Percentiles rank a stretch among this genome's conserved stretches.
Evolutionary conservation across 805 yeast genomes (phyloP).

Genomic region (Ogataea salicorniae): DNA sequence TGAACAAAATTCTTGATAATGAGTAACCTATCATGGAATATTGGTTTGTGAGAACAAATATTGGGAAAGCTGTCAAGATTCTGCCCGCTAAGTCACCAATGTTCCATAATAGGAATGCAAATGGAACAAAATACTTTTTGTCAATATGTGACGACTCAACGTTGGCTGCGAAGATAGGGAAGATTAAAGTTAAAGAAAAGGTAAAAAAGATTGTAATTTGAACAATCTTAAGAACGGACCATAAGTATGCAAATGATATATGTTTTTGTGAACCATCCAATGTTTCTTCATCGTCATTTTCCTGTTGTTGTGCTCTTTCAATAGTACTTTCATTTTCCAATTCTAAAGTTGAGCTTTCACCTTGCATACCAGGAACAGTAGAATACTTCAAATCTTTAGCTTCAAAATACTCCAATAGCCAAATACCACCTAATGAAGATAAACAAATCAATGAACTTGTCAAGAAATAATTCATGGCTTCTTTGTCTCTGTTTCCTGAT

Average conservation of each 20-base stretch:
- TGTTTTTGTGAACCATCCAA: conserved; percentile 23
- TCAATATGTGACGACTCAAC: conserved; percentile 41
- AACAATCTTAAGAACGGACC: conserved; percentile 57
- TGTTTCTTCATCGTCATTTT: neutral
- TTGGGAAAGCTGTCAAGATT: conserved; percentile 49
- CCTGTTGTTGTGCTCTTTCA: neutral
- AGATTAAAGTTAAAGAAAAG: conserved; percentile 67
- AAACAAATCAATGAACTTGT: conserved; percentile 22
- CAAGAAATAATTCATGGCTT: conserved; percentile 35
- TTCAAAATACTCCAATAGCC: conserved; percentile 20
- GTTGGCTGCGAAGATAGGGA: conserved; percentile 85
- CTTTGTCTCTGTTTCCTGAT: conserved; percentile 19
- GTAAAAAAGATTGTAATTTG: conserved; percentile 68
- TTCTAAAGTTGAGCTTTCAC: conserved; percentile 1
- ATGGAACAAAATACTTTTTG: conserved; percentile 55
- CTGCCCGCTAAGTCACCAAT: conserved; percentile 83
- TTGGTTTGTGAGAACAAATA: conserved; percentile 40
- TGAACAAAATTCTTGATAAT: conserved; percentile 46
- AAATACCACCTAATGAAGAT: conserved; percentile 15
- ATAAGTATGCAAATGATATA: conserved; percentile 57
- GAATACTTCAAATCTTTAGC: neutral
- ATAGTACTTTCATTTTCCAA: conserved; percentile 5
- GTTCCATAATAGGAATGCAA: conserved; percentile 83
- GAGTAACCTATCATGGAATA: conserved; percentile 48
- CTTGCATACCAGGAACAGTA: neutral